Conservation (phyloP, 2,329 filamentous ascomycete species). For the Aspergillus sp. region DNA sequence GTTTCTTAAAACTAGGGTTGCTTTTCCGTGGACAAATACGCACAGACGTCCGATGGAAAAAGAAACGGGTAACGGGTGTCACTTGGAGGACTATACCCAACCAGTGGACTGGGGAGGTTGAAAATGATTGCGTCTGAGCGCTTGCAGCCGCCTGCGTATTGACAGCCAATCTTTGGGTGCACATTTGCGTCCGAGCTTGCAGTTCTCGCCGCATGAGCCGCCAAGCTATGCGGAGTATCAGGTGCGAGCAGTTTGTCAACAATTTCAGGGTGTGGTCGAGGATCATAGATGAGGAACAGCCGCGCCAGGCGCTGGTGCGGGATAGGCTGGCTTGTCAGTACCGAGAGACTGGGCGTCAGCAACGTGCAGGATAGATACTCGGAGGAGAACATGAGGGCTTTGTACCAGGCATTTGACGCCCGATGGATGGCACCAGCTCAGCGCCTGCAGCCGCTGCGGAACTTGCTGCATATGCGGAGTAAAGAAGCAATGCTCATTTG, state of each 20-base stretch:
- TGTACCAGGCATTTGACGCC: conserved; percentile 26
- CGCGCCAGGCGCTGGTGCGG: conserved; percentile 14
- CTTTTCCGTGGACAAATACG: not conserved
- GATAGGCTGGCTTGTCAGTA: conserved; percentile 4
- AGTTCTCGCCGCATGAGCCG: conserved; percentile 27
- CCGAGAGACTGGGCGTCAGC: conserved; percentile 1
- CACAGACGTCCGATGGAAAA: not conserved
- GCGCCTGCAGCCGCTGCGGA: conserved; percentile 15
- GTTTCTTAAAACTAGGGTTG: not conserved
- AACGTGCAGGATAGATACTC: conserved; percentile 23
- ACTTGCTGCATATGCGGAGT: not conserved
- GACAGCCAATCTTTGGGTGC: conserved; percentile 29
- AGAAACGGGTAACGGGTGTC: not conserved
- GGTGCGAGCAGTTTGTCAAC: conserved; percentile 22
- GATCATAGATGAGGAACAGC: conserved; percentile 24
- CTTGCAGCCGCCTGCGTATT: conserved; percentile 21
- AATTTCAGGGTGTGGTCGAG: conserved; percentile 25
- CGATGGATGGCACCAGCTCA: conserved; percentile 26
- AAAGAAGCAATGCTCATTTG: not conserved
- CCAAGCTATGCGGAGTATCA: conserved; percentile 27
- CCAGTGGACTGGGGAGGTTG: conserved; percentile 16
- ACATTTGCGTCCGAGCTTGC: conserved; percentile 26
- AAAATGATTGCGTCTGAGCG: conserved; percentile 25
- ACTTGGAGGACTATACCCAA: conserved; percentile 21
- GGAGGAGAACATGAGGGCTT: conserved; percentile 19